Percentiles rank a stretch among this genome's conserved stretches.
These are phyloP conservation scores for Rutstroemia sp. DNA, from an alignment of 2,329 filamentous ascomycete species.

Conservation along the genomic window DNA sequence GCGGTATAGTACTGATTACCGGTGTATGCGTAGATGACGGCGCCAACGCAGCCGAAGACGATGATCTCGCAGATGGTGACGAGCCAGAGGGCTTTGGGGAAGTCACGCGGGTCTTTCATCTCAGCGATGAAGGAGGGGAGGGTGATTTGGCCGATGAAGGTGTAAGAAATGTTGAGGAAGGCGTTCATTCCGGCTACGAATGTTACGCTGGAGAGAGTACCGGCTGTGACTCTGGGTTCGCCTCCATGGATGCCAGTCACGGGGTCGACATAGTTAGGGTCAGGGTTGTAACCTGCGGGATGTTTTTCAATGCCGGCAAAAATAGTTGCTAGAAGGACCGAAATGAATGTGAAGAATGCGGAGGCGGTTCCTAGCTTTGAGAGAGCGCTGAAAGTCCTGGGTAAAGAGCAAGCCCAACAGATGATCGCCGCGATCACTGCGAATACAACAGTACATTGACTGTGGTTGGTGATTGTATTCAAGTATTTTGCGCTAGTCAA, in stretches of 20 bases:
- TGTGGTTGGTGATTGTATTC: constrained; percentile 74
- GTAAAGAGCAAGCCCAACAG: constrained; percentile 73
- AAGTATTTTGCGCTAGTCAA: constrained; percentile 80
- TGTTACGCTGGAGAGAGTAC: constrained; percentile 62
- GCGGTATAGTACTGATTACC: constrained; percentile 84
- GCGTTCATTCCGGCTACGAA: constrained; percentile 80
- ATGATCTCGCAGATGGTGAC: constrained; percentile 85
- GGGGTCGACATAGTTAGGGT: constrained; percentile 31
- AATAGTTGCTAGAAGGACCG: constrained; percentile 74
- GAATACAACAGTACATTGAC: constrained; percentile 73
- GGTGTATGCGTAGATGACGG: constrained; percentile 77
- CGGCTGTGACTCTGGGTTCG: constrained; percentile 57
- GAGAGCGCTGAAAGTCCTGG: constrained; percentile 75
- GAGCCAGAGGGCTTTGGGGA: constrained; percentile 86
- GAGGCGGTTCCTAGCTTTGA: constrained; percentile 73
- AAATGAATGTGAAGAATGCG: constrained; percentile 83
- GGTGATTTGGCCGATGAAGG: constrained; percentile 93
- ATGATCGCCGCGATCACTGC: constrained; percentile 66
- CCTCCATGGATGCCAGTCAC: constrained; percentile 37
- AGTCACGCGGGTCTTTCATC: constrained; percentile 75
- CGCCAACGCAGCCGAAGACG: constrained; percentile 75
- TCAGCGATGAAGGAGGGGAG: constrained; percentile 92
- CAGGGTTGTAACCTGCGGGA: constrained; percentile 57
- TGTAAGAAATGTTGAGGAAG: constrained; percentile 93
- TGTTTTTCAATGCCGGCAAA: constrained; percentile 72